Base-by-base conservation (phyloP, 2,329 filamentous ascomycete genomes). In the Talaromyces piceae region DNA sequence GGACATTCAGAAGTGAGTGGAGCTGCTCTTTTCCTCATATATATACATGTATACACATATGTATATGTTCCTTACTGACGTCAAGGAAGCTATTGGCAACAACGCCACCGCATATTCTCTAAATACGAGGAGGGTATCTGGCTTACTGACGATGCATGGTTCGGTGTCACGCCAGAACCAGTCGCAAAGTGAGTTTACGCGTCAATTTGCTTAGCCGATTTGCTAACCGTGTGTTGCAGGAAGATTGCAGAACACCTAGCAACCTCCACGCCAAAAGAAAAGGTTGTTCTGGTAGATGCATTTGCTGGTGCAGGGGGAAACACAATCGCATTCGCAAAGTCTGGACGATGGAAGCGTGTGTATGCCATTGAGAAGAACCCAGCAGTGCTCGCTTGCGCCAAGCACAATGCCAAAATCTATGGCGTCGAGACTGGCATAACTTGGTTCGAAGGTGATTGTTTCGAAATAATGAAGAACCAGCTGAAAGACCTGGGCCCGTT, bases 71-170 rank as follows among this genome's bases (percentile, higher is more conserved):
- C n/a, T n/a, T n/a, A n/a, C n/a, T n/a, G n/a, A n/a, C n/a, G n/a
- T n/a, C n/a, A n/a, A n/a, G 30, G 9, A 52, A 94, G 90, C 67
- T 98, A 98, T 70, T 98, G 88, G 81, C 78, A 85, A 13, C 91
- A 97, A 63, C 82, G 93, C 54, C 84, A 93, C 67, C 85, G 83
- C 48, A 87, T 98, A 58, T 98, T 95, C 71, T 84, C 85, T 13
- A 79, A 79, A 60, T 98, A 96, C 65, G 86, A 96, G 65, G 79
- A 91, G 53, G 91, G 90, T 50, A 80, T 98, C 58, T 86, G 83
- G 75, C 82, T 98, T 77, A 98, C 94, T 0, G 84, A 95, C 66
- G 86, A 91, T 70, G 87, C 90, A 49, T 98, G 93, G 93, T 98
- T 93, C 67, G 93, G 91, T 50, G 91, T 97, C 6, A 98, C 94